These are phyloP conservation scores for Neurospora sublineolata DNA, from an alignment of 495 filamentous ascomycete species.

Conservation along the genomic window DNA sequence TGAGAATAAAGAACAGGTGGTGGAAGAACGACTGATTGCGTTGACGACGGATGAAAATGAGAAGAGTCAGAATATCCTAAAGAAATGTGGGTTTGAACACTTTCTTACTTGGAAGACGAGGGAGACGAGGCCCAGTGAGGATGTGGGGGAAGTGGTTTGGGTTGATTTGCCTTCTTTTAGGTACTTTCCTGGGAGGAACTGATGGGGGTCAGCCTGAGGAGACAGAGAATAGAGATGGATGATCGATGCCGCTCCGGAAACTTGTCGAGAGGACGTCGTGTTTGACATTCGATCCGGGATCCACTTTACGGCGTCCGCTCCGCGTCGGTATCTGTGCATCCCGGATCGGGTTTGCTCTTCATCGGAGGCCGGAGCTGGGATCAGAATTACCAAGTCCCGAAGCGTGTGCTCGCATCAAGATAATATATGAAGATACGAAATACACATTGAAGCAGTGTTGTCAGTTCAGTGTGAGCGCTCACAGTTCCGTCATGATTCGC, in stretches of 20 bases:
- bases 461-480: not conserved
- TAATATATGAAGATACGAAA: not conserved
- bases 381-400: not conserved
- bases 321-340: not conserved
- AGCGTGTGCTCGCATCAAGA: not conserved
- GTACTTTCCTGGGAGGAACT: slow-evolving; percentile 4
- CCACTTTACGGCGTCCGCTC: not conserved
- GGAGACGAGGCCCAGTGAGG: slow-evolving; percentile 5
- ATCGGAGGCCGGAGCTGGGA: not conserved
- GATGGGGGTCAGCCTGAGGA: not conserved
- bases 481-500: not conserved
- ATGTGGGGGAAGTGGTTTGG: not conserved
- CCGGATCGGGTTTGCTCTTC: not conserved
- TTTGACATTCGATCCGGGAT: not conserved
- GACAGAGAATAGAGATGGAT: not conserved
- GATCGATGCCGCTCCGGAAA: not conserved
- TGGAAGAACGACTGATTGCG: slow-evolving; percentile 25
- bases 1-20: slow-evolving; percentile 3
- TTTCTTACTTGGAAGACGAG: slow-evolving; percentile 12
- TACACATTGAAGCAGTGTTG: not conserved
- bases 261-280: not conserved
- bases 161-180: slow-evolving; percentile 13
- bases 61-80: slow-evolving; percentile 26
- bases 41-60: slow-evolving; percentile 22
- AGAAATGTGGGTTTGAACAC: slow-evolving; percentile 28